Evolutionary conservation across 2,329 filamentous ascomycete species (phyloP).

Genomic region (Fusarium cicatricum): DNA sequence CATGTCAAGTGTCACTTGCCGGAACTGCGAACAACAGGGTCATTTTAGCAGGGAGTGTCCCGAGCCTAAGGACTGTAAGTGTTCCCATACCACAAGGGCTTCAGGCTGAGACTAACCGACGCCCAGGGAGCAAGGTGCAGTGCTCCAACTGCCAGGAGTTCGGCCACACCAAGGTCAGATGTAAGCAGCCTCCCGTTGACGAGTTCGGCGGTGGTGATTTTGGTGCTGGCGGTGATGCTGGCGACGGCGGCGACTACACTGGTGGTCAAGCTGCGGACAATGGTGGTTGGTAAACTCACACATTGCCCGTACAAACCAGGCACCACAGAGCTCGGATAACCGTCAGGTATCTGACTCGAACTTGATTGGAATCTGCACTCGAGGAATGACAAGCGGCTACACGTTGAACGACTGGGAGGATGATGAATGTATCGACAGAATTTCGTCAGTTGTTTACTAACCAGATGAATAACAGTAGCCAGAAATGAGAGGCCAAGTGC

Average conservation of each 20-base stretch:
- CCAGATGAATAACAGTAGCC: not conserved
- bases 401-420: not conserved
- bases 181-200: conserved; percentile 44
- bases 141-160: conserved; percentile 50
- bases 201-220: conserved; percentile 27
- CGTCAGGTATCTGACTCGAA: not conserved
- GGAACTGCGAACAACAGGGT: conserved; percentile 66
- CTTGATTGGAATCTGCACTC: not conserved
- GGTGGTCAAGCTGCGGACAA: conserved; percentile 9
- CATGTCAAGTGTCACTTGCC: conserved; percentile 62
- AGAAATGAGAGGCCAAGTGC: not conserved
- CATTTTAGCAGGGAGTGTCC: conserved; percentile 71
- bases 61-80: conserved; percentile 57
- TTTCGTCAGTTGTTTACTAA: conserved; percentile 16
- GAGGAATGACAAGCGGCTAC: not conserved
- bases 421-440: conserved; percentile 3
- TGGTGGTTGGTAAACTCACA: conserved; percentile 28
- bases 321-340: not conserved
- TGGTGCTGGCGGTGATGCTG: conserved; percentile 6
- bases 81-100: not conserved
- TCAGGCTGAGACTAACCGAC: conserved; percentile 23
- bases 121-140: conserved; percentile 51
- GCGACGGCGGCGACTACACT: conserved; percentile 6
- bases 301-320: not conserved
- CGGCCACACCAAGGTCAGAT: conserved; percentile 51